Evolutionary conservation across 768 basidiomycete species (phyloP), one percentile per base, ranked within the genome.

Genomic region (Clavulina sp.): DNA sequence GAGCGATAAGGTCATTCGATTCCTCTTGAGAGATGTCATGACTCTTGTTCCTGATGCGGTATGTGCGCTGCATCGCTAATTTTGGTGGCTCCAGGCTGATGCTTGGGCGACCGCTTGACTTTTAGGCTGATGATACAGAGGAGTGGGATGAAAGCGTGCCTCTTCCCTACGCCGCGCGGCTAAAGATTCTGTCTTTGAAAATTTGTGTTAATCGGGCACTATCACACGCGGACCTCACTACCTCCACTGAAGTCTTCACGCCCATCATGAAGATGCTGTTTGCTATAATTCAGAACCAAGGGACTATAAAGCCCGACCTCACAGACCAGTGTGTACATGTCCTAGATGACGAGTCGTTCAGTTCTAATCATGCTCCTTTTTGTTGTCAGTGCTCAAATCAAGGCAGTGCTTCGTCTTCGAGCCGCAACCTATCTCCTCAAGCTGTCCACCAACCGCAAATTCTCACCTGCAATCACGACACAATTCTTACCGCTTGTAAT

Each of bases 341-440:
- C 4, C 38, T 3, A 34, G n/a, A 16, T 7, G 32, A 26, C 23
- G 29, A 4, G 40, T 26, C 32, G 31, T 26, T 13, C 46, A n/a
- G 33, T 21, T n/a, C 2, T 50, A 29, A 40, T 21, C 29, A 24
- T n/a, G 7, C 48, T 40, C 36, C 43, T 51, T 49, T 18, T 28
- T 21, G 33, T 3, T 19, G 6, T 5, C 49, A 81, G 81, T 57
- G 70, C 73, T 2, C 71, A 71, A 64, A 75, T 77, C 32, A 78
- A 78, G 61, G 76, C 84, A 3, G 78, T 88, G 18, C 70, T 97
- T 66, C 76, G 93, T 29, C 66, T 96, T 5, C 80, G 85, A 60
- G 87, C 91, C 3, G 82, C 82, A 0, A 66, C 80, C 3, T 87
- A 82, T 3, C 61, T 97, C 44, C 66, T 95, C 28, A 87, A 89